Evolutionary conservation across 495 filamentous ascomycete species (phyloP), one percentile per base, ranked within the genome.

Genomic region (Achaetomiella virescens): DNA sequence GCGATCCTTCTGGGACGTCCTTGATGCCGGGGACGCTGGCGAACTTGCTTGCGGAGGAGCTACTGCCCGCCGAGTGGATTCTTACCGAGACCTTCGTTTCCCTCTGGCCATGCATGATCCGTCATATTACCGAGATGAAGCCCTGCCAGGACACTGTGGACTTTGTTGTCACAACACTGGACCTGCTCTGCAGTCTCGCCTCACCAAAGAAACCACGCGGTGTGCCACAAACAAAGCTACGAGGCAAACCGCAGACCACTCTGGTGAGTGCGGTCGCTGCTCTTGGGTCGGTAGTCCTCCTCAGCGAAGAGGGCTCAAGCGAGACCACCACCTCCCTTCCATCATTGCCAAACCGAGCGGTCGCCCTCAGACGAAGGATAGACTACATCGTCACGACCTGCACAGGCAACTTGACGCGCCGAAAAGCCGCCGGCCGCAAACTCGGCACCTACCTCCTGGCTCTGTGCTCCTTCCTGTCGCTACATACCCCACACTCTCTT

Each of bases 41-140:
- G 0, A 44, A 48, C 1, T 44, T 80, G 17, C 46, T 81, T 38
- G 60, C 57, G 3, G 54, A 58, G 25, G 66, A 61, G 2, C 45
- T 57, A 17, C 59, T 81, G 27, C 73, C 76, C 1, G 44, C 61
- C 22, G 63, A 71, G 14, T 78, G 77, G 78, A 54, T 80, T 18
- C 63, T 75, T 14, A 75, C 69, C 2, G 66, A 55, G 47, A 65
- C 66, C 11, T 77, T 77, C 55, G 57, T 65, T 11, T 46, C 47
- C 0, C 14, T 76, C 24, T 81, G 74, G 75, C 59, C 57, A 7
- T 57, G 60, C 10, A 58, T 69, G 6, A 54, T 70, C 17, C 61
- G 67, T 31, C 24, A 33, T 5, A 44, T 79, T 18, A 64, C 71
- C 7, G 49, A 59, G 9, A 58, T 36, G 27, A 59, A 64, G 17